Evolutionary conservation across 2,329 filamentous ascomycete genomes (phyloP).

Genomic region (Fusarium neocosmosporiellum): DNA sequence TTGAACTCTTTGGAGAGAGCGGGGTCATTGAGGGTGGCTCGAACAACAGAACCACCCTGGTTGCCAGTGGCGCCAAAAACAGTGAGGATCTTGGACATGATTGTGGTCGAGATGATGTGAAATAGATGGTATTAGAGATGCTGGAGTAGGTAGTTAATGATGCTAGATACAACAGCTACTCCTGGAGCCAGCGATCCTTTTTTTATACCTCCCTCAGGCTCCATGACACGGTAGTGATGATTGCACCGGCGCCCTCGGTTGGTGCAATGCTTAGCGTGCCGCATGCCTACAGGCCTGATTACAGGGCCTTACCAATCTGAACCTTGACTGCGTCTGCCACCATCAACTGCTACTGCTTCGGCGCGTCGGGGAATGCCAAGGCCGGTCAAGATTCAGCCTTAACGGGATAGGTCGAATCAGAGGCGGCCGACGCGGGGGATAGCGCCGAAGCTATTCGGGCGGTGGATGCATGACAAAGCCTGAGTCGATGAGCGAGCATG

Average conservation of each 20-base stretch:
- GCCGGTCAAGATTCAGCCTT: slow-evolving; percentile 16
- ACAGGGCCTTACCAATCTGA: slow-evolving; percentile 28
- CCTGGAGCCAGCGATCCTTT: not conserved
- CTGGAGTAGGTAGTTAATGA: not conserved
- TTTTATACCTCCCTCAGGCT: slow-evolving; percentile 19
- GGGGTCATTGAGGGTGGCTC: slow-evolving; percentile 58
- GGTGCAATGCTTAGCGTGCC: not conserved
- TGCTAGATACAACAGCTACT: not conserved
- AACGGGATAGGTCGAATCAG: not conserved
- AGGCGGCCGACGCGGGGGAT: not conserved
- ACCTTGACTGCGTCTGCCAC: not conserved
- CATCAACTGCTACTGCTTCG: slow-evolving; percentile 20
- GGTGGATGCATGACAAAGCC: slow-evolving; percentile 26
- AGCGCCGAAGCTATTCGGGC: slow-evolving; percentile 2
- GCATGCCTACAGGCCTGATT: not conserved
- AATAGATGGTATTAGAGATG: not conserved
- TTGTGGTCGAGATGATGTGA: not conserved
- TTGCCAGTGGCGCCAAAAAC: slow-evolving; percentile 63
- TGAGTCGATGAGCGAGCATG: not conserved
- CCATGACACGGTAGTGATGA: slow-evolving; percentile 10
- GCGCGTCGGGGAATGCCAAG: slow-evolving; percentile 41
- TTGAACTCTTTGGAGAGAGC: slow-evolving; percentile 56
- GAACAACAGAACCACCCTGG: slow-evolving; percentile 61
- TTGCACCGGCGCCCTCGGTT: not conserved
- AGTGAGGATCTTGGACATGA: slow-evolving; percentile 53